Base-by-base conservation (phyloP, 176 grass and related monocot species). In the Themeda triandra region DNA sequence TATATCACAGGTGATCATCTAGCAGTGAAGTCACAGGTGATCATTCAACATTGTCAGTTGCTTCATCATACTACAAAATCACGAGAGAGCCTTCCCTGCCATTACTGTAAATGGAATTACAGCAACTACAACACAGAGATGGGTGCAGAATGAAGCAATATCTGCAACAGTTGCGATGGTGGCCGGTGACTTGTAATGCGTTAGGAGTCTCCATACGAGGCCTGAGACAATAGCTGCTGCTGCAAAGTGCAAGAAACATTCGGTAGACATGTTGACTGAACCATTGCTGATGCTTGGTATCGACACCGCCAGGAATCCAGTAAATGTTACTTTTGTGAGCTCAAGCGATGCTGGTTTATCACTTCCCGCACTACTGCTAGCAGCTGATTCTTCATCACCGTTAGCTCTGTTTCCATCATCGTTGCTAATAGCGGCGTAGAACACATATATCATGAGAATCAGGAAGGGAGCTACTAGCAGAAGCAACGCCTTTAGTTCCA, bases 221-320 rank as follows among this genome's bases (percentile, higher is more conserved):
- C 73, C 83, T 18, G 73, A 85, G 69, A 69, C 48, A 78, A 78
- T 45, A 17, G 73, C 83, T 6, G 33, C 2, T 12, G 83, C 73
- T 42, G 83, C 46, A 58, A 69, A 29, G 24, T 31, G 25, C 1
- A 85, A 29, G 73, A 85, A 85, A 7, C 45, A 58, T 0, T 69
- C 11, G 17, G 80, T 63, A 1, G 5, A 30, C 1, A 13, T 72
- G 11, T 23, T 58, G 54, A 58, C 54, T 58, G 54, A 58, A 58
- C 54, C 54, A 10, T 10, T n/a, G 54, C 54, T 23, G 21, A 58
- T 58, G 54, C 54, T 58, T 58, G 54, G 54, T 58, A 58, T 58
- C 54, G 54, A 58, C 54, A 58, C 54, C 8, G 54, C 54, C 54
- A 58, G 21, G 28, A 83, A 83, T 6, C 80, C 80, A 31, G 69